phyloP scores from a whole-genome alignment of 495 filamentous ascomycete genomes.

The Xylaria palmicola region DNA sequence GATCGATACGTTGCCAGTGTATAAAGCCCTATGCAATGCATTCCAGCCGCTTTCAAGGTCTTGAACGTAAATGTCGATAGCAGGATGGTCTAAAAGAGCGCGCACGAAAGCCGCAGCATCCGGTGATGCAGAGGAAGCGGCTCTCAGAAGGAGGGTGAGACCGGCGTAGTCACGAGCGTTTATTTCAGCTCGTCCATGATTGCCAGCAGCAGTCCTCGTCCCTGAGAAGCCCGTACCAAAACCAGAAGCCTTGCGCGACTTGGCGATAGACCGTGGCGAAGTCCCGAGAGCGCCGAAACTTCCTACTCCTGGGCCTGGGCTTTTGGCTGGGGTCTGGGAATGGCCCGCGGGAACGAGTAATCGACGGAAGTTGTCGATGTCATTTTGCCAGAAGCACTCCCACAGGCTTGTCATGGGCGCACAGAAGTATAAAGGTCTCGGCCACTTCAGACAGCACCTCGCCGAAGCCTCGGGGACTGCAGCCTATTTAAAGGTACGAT shows the following conservation, averaged over 20 bases:
- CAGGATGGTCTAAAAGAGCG: slow-evolving; percentile 74
- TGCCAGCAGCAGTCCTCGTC: slow-evolving; percentile 29
- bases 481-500: slow-evolving; percentile 77
- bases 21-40: slow-evolving; percentile 85
- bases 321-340: slow-evolving; percentile 48
- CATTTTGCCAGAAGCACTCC: slow-evolving; percentile 93
- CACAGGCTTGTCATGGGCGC: slow-evolving; percentile 95
- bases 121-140: slow-evolving; percentile 69
- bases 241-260: slow-evolving; percentile 45
- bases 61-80: slow-evolving; percentile 81
- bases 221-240: slow-evolving; percentile 27
- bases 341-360: slow-evolving; percentile 68
- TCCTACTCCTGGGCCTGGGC: slow-evolving; percentile 33
- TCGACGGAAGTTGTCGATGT: slow-evolving; percentile 86
- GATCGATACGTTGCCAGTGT: slow-evolving; percentile 86
- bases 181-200: slow-evolving; percentile 68
- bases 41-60: slow-evolving; percentile 97
- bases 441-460: slow-evolving; percentile 73
- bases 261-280: slow-evolving; percentile 45
- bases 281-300: slow-evolving; percentile 34
- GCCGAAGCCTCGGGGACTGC: slow-evolving; percentile 77
- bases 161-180: slow-evolving; percentile 79
- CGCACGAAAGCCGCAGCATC: slow-evolving; percentile 69
- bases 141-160: slow-evolving; percentile 80
- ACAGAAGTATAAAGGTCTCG: slow-evolving; percentile 46